These are phyloP conservation scores for Xylaria hypoxylon DNA, from an alignment of 2,329 filamentous ascomycete species.

Conservation along the genomic window DNA sequence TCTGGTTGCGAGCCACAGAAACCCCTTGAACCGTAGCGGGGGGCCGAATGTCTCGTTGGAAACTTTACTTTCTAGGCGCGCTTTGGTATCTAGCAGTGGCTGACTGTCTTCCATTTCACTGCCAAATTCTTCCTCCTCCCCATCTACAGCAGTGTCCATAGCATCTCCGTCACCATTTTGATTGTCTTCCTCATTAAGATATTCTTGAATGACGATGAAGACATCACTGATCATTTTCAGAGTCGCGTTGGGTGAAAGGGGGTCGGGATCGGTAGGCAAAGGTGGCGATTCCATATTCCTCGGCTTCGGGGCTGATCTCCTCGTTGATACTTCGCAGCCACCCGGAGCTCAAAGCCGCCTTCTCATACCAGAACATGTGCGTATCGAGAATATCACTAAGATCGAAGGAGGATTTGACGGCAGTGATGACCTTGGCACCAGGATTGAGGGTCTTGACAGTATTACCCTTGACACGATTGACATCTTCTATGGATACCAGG, in stretches of 20 bases:
- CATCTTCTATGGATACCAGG: conserved; percentile 58
- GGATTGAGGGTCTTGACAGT: conserved; percentile 74
- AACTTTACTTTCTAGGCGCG: conserved; percentile 65
- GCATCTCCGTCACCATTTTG: conserved; percentile 45
- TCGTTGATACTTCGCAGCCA: conserved; percentile 78
- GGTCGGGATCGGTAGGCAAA: conserved; percentile 73
- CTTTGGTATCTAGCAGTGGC: conserved; percentile 49
- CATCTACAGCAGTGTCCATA: conserved; percentile 41
- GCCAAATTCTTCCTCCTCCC: conserved; percentile 33
- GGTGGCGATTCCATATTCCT: conserved; percentile 78
- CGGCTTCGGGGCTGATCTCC: conserved; percentile 77
- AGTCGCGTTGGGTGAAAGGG: conserved; percentile 64
- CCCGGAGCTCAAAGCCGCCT: conserved; percentile 72
- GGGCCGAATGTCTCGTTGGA: conserved; percentile 63
- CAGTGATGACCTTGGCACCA: conserved; percentile 71
- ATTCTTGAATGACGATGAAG: conserved; percentile 62
- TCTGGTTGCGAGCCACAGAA: conserved; percentile 69
- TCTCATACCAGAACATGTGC: conserved; percentile 71
- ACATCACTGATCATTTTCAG: conserved; percentile 60
- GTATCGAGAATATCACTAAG: conserved; percentile 74
- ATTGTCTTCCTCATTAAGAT: conserved; percentile 51
- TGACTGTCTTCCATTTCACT: conserved; percentile 46
- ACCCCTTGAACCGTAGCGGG: conserved; percentile 73
- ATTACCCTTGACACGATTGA: conserved; percentile 61
- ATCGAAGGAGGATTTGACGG: conserved; percentile 64